Evolutionary conservation across 352 stramenopile species (phyloP).

Genomic region (Phytophthora constricta): DNA sequence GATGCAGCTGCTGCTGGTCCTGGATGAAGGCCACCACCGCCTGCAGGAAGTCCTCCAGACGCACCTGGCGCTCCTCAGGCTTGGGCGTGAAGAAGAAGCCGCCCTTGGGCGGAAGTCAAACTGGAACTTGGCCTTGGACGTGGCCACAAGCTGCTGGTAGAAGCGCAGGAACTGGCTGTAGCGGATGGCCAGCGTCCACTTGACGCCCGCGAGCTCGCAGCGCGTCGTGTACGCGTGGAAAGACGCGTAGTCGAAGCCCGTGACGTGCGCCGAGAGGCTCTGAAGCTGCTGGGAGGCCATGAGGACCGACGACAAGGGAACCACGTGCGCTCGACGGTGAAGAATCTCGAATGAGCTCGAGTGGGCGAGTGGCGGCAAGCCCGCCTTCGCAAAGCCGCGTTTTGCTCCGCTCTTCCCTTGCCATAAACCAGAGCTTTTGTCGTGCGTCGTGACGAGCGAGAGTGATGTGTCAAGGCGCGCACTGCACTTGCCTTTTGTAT

Average conservation of each 20-base stretch:
- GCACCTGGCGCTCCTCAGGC: conserved; percentile 55
- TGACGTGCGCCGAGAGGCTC: conserved; percentile 49
- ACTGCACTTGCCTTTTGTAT: not conserved
- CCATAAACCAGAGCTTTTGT: too few species aligned
- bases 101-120: conserved; percentile 74
- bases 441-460: conserved; percentile 2
- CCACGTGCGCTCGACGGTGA: conserved; percentile 18
- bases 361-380: conserved; percentile 7
- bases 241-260: conserved; percentile 46
- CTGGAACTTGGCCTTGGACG: conserved; percentile 46
- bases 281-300: conserved; percentile 29
- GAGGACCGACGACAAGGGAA: not conserved
- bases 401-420: not conserved
- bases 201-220: conserved; percentile 31
- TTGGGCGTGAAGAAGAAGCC: conserved; percentile 66
- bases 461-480: not conserved
- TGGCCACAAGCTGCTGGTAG: conserved; percentile 50
- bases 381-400: not conserved
- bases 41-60: conserved; percentile 69
- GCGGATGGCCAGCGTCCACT: conserved; percentile 54
- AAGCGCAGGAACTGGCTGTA: conserved; percentile 69
- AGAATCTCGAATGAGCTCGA: conserved; percentile 41
- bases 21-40: conserved; percentile 43
- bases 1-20: conserved; percentile 35
- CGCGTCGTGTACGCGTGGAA: conserved; percentile 62